Evolutionary conservation across 2,329 filamentous ascomycete genomes (phyloP), one percentile per base, ranked within the genome.

Genomic region (Penicillium vulpinum): DNA sequence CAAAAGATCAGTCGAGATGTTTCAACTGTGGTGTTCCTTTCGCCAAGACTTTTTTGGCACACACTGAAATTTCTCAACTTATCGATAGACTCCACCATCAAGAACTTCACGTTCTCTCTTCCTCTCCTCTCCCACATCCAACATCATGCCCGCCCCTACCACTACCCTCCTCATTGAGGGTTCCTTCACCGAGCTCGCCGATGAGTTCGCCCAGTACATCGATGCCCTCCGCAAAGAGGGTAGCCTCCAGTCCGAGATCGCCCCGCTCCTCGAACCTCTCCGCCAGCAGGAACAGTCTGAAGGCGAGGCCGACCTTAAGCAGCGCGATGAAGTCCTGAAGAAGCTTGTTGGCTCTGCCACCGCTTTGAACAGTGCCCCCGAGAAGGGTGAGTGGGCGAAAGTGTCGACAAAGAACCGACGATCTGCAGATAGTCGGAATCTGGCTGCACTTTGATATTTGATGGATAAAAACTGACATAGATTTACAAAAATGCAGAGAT

Each of bases 181-280:
- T 77, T 85, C 86, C 70, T 96, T 97, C 77, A 87, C 92, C 76
- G 94, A 97, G 81, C 88, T 97, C 73, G 88, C 90, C 71, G 88
- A 90, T 77, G 94, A 99, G 81, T 90, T 99, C 82, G 92, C 93
- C 76, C 89, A 92, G 70, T 97, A 96, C 80, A 83, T 99, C 75
- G 91, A 96, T 77, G 82, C 87, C 68, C 85, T 92, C 74, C 89
- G 90, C 71, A 88, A 90, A 61, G 83, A 83, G 63, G 76, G 76
- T 62, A 78, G 76, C 51, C 75, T 88, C 58, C 81, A 83, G 69
- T 72, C 81, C 65, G 87, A 89, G 67, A 80, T 94, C 74, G 83
- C 87, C 75, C 85, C 90, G 62, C 83, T 93, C 65, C 80, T 94
- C 64, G 73, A 80, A 67, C 71, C 75, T 58, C 74, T 80, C 62